Percentiles rank a stretch among this genome's conserved stretches.
phyloP scores from a whole-genome alignment of 768 basidiomycete genomes.

The Pleurotus eryngii region DNA sequence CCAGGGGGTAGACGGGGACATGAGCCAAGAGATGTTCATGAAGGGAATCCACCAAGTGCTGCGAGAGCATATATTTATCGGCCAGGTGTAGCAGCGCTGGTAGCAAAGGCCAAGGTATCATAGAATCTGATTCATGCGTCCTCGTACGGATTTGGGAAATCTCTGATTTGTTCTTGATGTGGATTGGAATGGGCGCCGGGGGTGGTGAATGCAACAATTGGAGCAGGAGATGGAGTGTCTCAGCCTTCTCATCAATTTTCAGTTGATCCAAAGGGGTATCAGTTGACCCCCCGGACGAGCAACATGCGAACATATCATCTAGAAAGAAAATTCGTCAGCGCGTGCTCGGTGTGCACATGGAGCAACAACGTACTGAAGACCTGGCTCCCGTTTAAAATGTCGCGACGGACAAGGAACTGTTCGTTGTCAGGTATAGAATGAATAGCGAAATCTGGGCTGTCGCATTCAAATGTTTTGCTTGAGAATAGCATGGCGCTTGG shows the following conservation, averaged over 20 bases:
- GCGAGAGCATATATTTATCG: constrained; percentile 64
- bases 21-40: constrained; percentile 53
- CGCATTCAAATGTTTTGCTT: constrained; percentile 35
- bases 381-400: constrained; percentile 50
- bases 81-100: constrained; percentile 51
- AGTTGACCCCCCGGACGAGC: constrained; percentile 20
- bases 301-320: constrained; percentile 72
- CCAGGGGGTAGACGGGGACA: constrained; percentile 46
- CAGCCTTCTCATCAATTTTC: constrained; percentile 53
- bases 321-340: constrained; percentile 12
- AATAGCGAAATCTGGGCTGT: constrained; percentile 53
- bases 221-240: constrained; percentile 47
- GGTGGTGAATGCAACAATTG: constrained; percentile 56
- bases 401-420: constrained; percentile 46
- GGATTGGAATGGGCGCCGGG: constrained; percentile 32
- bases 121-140: constrained; percentile 37
- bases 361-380: constrained; percentile 53
- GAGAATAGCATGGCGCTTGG: neutral
- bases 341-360: constrained; percentile 8
- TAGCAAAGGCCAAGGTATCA: constrained; percentile 67
- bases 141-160: constrained; percentile 24
- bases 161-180: constrained; percentile 26
- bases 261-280: constrained; percentile 32
- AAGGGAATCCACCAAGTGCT: constrained; percentile 38
- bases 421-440: constrained; percentile 50